Percentiles rank a stretch among this genome's conserved stretches.
These are phyloP conservation scores for Aspergillus egyptiacus DNA, from an alignment of 495 filamentous ascomycete species.

Conservation along the genomic window DNA sequence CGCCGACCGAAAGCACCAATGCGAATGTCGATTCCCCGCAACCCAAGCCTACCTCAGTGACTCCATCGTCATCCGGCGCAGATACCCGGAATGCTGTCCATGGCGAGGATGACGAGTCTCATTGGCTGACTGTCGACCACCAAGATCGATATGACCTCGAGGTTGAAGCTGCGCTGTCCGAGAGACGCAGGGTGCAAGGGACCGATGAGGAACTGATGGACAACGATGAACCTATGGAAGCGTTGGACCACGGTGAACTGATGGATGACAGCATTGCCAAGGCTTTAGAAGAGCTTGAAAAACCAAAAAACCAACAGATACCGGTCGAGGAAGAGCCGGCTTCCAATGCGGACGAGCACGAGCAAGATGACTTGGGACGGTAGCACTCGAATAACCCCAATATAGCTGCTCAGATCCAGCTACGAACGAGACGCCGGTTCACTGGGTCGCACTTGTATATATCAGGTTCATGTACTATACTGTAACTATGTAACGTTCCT, in stretches of 20 bases:
- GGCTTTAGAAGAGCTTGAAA: not conserved
- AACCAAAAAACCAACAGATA: not conserved
- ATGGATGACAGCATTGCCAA: not conserved
- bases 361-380: too few relatives aligned
- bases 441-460: conserved; percentile 7
- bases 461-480: conserved; percentile 12
- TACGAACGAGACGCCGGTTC: not conserved
- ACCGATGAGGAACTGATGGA: conserved; percentile 18
- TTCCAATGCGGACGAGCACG: not conserved
- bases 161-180: conserved; percentile 16
- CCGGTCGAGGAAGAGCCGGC: not conserved
- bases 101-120: not conserved
- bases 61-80: not conserved
- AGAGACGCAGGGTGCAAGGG: conserved; percentile 3
- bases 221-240: not conserved
- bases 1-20: not conserved
- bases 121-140: conserved; percentile 10
- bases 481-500: conserved; percentile 1
- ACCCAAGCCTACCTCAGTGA: not conserved
- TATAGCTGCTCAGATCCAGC: not conserved
- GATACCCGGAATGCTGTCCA: not conserved
- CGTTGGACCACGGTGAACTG: not conserved
- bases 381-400: not conserved
- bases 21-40: not conserved
- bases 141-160: conserved; percentile 26